Conservation (phyloP, 169 alveolate genomes). For the Neospora caninum region DNA sequence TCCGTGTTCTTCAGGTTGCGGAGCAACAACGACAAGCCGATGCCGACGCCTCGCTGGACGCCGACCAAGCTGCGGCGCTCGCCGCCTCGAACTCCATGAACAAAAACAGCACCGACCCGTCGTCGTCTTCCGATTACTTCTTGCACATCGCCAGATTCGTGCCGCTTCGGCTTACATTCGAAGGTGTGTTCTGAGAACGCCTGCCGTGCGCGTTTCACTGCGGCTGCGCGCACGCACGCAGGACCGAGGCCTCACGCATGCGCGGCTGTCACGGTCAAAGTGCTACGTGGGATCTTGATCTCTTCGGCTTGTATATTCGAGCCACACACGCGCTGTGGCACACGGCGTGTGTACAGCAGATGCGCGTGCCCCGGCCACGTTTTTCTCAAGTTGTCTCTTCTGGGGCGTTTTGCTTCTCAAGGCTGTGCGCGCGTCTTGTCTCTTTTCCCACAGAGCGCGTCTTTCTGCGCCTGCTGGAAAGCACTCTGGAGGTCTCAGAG, state of each 20-base stretch:
- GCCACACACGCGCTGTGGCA: too few species aligned
- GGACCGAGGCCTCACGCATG: not conserved
- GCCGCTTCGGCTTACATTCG: constrained; percentile 45
- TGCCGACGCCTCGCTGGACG: not conserved
- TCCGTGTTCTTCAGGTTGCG: not conserved
- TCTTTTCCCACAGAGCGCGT: constrained; percentile 77
- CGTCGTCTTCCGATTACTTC: constrained; percentile 9
- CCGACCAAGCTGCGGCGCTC: not conserved
- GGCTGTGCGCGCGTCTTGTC: not conserved
- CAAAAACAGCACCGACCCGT: not conserved
- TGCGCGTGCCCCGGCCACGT: too few species aligned
- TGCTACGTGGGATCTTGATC: too few species aligned
- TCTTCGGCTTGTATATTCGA: too few species aligned
- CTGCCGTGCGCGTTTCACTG: not conserved
- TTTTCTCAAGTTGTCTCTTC: too few species aligned
- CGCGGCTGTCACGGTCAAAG: too few species aligned
- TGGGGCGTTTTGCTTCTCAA: too few species aligned
- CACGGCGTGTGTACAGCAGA: too few species aligned
- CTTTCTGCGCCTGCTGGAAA: constrained; percentile 85
- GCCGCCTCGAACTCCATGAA: not conserved
- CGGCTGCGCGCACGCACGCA: not conserved
- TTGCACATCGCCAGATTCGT: constrained; percentile 34
- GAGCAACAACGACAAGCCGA: constrained; percentile 38
- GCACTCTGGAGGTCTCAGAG: constrained; percentile 88
- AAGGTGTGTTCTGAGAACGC: constrained; percentile 11